A percentile compares a stretch with the other conserved stretches of the same genome.
Conservation (phyloP, 2,329 filamentous ascomycete species). For the Ophioceras dolichostomum region DNA sequence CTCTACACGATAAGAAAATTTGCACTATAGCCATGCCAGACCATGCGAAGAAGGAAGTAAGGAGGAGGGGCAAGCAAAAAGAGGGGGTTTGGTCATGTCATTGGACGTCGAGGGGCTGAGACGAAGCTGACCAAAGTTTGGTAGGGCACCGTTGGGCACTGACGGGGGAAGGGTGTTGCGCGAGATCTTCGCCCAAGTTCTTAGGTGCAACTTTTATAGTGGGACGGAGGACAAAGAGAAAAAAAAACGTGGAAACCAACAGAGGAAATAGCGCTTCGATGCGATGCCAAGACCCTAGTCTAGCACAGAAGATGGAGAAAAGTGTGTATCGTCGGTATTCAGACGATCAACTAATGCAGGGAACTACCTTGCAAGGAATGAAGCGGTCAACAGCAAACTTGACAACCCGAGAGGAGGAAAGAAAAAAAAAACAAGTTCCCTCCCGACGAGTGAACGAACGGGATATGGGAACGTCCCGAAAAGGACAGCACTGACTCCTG, state of each 20-base stretch:
- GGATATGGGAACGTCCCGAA: too few relatives aligned
- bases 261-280: too few relatives aligned
- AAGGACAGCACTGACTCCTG: too few relatives aligned
- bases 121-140: neutral
- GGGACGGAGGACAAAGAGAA: conserved; percentile 8
- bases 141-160: conserved; percentile 15
- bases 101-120: neutral
- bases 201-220: neutral
- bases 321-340: neutral
- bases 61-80: too few relatives aligned
- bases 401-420: neutral
- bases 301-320: neutral
- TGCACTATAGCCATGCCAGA: neutral
- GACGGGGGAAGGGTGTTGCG: conserved; percentile 2
- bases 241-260: too few relatives aligned
- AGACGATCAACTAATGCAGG: neutral
- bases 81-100: neutral
- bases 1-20: neutral
- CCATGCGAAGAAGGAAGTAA: too few relatives aligned
- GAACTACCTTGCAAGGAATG: neutral
- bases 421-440: neutral
- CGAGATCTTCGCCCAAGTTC: neutral
- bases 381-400: neutral
- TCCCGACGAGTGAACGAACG: too few relatives aligned
- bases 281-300: too few relatives aligned